Evolutionary conservation across 805 yeast species (phyloP), one percentile per base, ranked within the genome.

Genomic region (Tetrapisispora nanseiensis): DNA sequence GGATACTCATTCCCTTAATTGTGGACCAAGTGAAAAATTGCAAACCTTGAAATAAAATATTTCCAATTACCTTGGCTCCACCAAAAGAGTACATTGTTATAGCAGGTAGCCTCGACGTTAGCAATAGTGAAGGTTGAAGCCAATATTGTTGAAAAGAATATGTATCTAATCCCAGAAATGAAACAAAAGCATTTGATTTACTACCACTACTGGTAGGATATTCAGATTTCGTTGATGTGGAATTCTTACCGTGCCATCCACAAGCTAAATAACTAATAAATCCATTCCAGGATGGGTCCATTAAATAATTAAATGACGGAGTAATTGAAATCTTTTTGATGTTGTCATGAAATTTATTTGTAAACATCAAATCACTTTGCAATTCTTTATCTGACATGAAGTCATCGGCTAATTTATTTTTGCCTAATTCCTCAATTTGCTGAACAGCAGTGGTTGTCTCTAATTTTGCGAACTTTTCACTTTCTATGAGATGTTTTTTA

Each of bases 301-400:
- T 68, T 51, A 87, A 79, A 63, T 92, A 97, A n/a, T 69, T 41
- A 5, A 84, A 32, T 11, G 81, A 76, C 20, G 90, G 69, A 18
- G 75, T 71, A 21, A 76, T 76, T 37, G 75, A 69, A 22, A 89
- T 67, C 31, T 73, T 70, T 47, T 80, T 75, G 28, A 74, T 69
- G 27, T 79, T 62, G 4, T 71, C 60, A 53, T 92, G 95, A 31
- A 71, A 74, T 44, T 72, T 71, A 50, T 86, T 77, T 2, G 86
- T 76, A 54, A 87, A 90, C 97, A 92, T 92, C 31, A 82, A 72
- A 23, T 77, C 79, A 9, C 82, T 72, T 44, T 81, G 74, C 59
- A 86, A 86, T 8, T 70, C 71, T 40, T 78, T 75, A 40, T 78
- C 81, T 22, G 74, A 51, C 61, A 70, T 68, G 34, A 69, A 71